A percentile compares a stretch with the other conserved stretches of the same genome.
Conservation (phyloP, 2,329 filamentous ascomycete species). For the Aureobasidium zeae region DNA sequence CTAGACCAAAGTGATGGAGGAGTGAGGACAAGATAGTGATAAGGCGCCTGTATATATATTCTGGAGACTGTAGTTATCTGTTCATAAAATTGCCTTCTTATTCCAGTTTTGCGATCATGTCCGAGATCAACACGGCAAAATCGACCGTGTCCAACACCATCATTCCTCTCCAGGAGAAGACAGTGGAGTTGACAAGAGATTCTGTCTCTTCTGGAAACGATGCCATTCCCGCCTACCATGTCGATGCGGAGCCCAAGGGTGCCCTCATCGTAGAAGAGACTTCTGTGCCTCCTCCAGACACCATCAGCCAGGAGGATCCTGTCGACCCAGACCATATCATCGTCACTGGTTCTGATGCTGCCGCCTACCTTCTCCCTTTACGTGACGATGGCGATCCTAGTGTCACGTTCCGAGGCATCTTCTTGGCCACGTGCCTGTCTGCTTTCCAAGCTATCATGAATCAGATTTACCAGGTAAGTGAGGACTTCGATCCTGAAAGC, state of each 20-base stretch:
- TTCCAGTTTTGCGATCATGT: too few species aligned
- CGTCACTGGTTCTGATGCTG: slow-evolving; percentile 44
- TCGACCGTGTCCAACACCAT: too few species aligned
- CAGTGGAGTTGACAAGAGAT: too few species aligned
- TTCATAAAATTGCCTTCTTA: too few species aligned
- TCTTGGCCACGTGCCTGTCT: slow-evolving; percentile 42
- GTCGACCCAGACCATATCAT: slow-evolving; percentile 32
- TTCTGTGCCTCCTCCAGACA: background rate
- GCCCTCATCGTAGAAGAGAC: background rate
- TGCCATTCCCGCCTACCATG: background rate
- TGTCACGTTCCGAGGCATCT: slow-evolving; percentile 45
- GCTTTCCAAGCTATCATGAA: slow-evolving; percentile 48
- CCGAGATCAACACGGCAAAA: too few species aligned
- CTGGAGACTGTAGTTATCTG: too few species aligned
- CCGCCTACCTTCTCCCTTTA: slow-evolving; percentile 41
- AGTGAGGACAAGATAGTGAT: too few species aligned
- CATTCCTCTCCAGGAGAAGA: too few species aligned
- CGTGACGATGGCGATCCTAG: slow-evolving; percentile 45
- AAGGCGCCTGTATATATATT: too few species aligned
- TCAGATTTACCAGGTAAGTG: slow-evolving; percentile 45
- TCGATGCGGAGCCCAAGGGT: background rate
- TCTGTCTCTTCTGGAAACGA: background rate
- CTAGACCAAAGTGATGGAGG: too few species aligned
- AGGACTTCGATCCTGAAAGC: background rate
- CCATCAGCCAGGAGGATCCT: background rate